A percentile compares a stretch with the other conserved stretches of the same genome.
Evolutionary conservation across 306 rosid genomes (phyloP).

Genomic region (Albizia julibrissin): DNA sequence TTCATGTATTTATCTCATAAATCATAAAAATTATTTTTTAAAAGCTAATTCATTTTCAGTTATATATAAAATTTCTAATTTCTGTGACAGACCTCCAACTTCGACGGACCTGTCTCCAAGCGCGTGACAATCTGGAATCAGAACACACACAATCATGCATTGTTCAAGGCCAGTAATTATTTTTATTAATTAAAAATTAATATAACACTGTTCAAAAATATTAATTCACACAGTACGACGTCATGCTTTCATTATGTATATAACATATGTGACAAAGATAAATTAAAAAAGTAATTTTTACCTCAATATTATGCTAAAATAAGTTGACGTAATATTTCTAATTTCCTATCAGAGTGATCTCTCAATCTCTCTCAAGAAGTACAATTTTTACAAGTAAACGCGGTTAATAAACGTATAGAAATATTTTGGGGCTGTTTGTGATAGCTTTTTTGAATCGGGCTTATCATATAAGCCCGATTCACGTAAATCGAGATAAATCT

Average conservation of each 20-base stretch:
- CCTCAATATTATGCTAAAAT: too few species aligned
- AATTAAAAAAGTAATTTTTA: too few species aligned
- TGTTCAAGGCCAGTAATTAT: background rate
- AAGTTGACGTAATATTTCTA: background rate
- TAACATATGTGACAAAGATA: too few species aligned
- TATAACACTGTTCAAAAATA: background rate
- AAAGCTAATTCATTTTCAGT: too few species aligned
- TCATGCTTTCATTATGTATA: too few species aligned
- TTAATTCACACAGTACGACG: background rate
- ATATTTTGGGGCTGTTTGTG: too few species aligned
- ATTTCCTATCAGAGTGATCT: background rate
- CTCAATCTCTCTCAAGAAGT: background rate
- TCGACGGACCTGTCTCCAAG: background rate
- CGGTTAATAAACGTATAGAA: background rate
- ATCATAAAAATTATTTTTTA: too few species aligned
- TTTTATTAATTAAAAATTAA: background rate
- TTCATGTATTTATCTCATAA: too few species aligned
- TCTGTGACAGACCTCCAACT: background rate
- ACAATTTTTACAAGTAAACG: background rate
- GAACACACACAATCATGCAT: conserved; percentile 5
- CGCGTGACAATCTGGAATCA: conserved; percentile 35
- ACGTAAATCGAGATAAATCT: too few species aligned
- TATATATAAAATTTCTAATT: background rate
- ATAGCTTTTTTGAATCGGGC: too few species aligned
- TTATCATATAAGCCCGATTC: too few species aligned